These are phyloP conservation scores for Hirschioporus abietinus DNA, from an alignment of 768 basidiomycete species.

Conservation along the genomic window DNA sequence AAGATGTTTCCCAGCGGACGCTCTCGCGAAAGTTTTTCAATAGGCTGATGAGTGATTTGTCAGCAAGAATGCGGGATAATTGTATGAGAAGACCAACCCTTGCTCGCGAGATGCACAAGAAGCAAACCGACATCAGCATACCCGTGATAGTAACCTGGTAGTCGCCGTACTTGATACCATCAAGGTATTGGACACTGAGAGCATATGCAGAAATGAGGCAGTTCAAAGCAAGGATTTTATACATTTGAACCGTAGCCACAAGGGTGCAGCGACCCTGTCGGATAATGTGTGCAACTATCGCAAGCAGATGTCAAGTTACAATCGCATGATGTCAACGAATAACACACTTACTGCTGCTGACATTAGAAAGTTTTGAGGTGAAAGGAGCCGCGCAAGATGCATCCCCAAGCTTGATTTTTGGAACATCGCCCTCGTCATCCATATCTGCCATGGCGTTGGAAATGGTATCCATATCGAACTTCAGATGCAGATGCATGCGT, in stretches of 20 bases:
- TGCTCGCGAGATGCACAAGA: constrained; percentile 95
- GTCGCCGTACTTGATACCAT: constrained; percentile 99
- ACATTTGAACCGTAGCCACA: constrained; percentile 99
- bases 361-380: constrained; percentile 97
- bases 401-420: constrained; percentile 99
- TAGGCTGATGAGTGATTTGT: constrained; percentile 52
- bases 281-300: constrained; percentile 91
- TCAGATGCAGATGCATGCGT: constrained; percentile 19
- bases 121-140: constrained; percentile 96
- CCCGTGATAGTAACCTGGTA: constrained; percentile 98
- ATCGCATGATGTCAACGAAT: neutral
- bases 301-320: constrained; percentile 1
- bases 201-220: constrained; percentile 99
- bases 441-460: constrained; percentile 86
- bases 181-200: constrained; percentile 93
- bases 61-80: constrained; percentile 5
- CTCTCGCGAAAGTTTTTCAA: constrained; percentile 91
- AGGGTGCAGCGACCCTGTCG: constrained; percentile 98
- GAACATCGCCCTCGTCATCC: constrained; percentile 92
- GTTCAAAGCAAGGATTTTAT: constrained; percentile 97
- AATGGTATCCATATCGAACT: constrained; percentile 77
- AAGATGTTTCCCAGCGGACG: constrained; percentile 94
- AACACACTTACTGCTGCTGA: constrained; percentile 84
- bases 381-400: constrained; percentile 98
- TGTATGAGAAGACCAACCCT: constrained; percentile 52